A percentile compares a stretch with the other conserved stretches of the same genome.
Evolutionary conservation across 257 asterid genomes (phyloP).

Genomic region (Eustoma russellianum): DNA sequence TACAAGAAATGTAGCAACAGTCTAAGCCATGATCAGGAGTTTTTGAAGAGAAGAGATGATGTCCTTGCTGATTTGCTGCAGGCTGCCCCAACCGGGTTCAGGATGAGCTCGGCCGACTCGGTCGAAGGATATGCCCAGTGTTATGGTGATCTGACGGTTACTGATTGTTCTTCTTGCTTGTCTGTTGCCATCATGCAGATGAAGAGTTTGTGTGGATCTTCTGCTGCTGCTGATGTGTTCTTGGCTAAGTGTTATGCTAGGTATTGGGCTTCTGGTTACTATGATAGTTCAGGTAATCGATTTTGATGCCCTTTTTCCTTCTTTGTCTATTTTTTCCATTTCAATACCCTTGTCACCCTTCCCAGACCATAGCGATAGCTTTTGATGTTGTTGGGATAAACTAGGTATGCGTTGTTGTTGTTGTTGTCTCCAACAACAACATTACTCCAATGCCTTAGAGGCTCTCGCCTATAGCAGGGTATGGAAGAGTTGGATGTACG

Average conservation of each 20-base stretch:
- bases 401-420: too few species aligned
- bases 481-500: too few species aligned
- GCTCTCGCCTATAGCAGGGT: too few species aligned
- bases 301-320: background rate
- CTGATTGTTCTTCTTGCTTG: conserved; percentile 32
- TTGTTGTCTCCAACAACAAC: too few species aligned
- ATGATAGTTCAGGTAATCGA: conserved; percentile 18
- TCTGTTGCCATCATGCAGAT: conserved; percentile 25
- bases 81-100: conserved; percentile 33
- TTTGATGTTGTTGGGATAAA: too few species aligned
- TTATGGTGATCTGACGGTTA: conserved; percentile 23
- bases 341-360: too few species aligned
- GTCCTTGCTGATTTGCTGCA: conserved; percentile 35
- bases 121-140: conserved; percentile 34
- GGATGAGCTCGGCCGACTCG: conserved; percentile 33
- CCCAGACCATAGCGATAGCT: too few species aligned
- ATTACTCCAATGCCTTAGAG: too few species aligned
- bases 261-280: conserved; percentile 38
- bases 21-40: conserved; percentile 32
- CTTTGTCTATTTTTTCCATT: background rate
- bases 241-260: conserved; percentile 37
- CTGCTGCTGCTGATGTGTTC: conserved; percentile 34
- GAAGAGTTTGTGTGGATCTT: conserved; percentile 29
- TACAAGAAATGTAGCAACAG: conserved; percentile 43
- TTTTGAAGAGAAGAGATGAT: conserved; percentile 44